Conservation (phyloP, 345 rosid species). For the Durio zibethinus region DNA sequence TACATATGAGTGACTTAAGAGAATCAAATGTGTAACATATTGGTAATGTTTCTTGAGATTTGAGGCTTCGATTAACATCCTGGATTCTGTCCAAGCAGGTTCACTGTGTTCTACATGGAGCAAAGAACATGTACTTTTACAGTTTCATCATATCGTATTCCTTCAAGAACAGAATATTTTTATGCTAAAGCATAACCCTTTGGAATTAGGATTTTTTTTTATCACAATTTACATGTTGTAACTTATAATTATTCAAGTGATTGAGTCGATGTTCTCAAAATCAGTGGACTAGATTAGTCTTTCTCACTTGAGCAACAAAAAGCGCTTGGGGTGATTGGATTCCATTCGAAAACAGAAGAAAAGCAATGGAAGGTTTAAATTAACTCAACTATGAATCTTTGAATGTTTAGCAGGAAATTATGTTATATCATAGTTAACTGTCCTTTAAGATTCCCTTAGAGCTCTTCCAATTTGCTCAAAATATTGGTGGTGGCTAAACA, state of each 20-base stretch:
- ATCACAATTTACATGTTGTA: neutral
- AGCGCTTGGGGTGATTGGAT: neutral
- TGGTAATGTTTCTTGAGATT: neutral
- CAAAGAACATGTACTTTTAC: neutral
- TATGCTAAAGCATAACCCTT: too few species aligned
- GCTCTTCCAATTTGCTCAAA: conserved; percentile 10
- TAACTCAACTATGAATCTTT: conserved; percentile 3
- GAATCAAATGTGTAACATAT: neutral
- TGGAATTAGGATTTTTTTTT: neutral
- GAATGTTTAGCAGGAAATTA: neutral
- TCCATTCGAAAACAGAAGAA: neutral
- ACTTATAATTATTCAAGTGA: neutral
- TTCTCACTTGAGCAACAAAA: conserved; percentile 6
- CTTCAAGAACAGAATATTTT: neutral
- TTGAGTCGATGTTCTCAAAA: neutral
- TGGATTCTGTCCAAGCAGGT: neutral
- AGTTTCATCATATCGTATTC: neutral
- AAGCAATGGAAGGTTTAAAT: conserved; percentile 12
- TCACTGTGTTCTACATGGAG: neutral
- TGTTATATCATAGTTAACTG: neutral
- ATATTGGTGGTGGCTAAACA: neutral
- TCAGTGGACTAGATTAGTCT: neutral
- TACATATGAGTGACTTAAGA: neutral
- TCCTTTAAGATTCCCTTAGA: neutral
- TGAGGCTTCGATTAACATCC: neutral